Evolutionary conservation across 2,329 filamentous ascomycete genomes (phyloP).

Genomic region (Endoconidiophora polonica): DNA sequence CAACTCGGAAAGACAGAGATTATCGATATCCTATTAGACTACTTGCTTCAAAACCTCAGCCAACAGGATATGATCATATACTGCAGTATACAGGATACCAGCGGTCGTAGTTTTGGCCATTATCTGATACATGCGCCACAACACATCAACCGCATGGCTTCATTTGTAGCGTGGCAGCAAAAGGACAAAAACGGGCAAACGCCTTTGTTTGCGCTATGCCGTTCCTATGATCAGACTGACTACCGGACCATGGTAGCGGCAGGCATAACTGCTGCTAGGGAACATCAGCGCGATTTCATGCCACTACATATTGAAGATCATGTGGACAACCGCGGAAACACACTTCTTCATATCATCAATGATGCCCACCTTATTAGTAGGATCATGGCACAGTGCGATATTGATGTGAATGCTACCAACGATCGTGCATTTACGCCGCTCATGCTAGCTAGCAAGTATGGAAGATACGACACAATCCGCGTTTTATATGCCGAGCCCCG

Average conservation of each 20-base stretch:
- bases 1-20: conserved; percentile 64
- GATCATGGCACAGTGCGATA: conserved; percentile 71
- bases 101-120: conserved; percentile 82
- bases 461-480: conserved; percentile 81
- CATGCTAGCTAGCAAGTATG: conserved; percentile 98
- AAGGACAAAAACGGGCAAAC: conserved; percentile 95
- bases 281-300: conserved; percentile 57
- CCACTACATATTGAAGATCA: conserved; percentile 86
- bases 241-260: conserved; percentile 79
- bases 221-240: conserved; percentile 82
- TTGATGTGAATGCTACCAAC: conserved; percentile 91
- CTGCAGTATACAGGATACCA: conserved; percentile 57
- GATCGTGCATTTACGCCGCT: conserved; percentile 88
- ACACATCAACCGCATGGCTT: conserved; percentile 61
- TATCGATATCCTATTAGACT: conserved; percentile 59
- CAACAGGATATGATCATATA: conserved; percentile 47
- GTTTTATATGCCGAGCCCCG: conserved; percentile 74
- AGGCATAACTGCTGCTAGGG: conserved; percentile 57
- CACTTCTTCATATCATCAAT: conserved; percentile 86
- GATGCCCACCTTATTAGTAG: conserved; percentile 59
- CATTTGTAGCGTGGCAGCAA: conserved; percentile 70
- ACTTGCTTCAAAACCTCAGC: conserved; percentile 41
- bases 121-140: conserved; percentile 85
- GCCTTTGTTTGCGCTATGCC: conserved; percentile 85
- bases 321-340: conserved; percentile 84